Conservation (phyloP, 305 asterid species). For the Lippia alba region DNA sequence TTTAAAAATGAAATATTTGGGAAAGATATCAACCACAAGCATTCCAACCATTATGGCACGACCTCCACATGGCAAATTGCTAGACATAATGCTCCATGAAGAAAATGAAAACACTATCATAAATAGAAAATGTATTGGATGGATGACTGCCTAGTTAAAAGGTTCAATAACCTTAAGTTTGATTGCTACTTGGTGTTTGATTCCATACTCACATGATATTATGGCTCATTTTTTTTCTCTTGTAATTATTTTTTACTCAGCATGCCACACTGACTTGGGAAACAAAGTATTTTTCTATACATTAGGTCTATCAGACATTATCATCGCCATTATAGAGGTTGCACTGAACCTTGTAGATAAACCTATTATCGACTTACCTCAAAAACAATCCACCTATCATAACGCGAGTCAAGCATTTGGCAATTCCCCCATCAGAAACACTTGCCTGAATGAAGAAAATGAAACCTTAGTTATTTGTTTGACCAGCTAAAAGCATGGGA, state of each 20-base stretch:
- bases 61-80: slow-evolving; percentile 2
- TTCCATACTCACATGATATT: slow-evolving; percentile 16
- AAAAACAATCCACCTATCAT: slow-evolving; percentile 88
- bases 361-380: slow-evolving; percentile 60
- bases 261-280: slow-evolving; percentile 10
- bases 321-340: slow-evolving; percentile 20
- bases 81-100: slow-evolving; percentile 17
- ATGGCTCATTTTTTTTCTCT: slow-evolving; percentile 5
- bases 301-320: slow-evolving; percentile 31
- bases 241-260: slow-evolving; percentile 20
- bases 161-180: slow-evolving; percentile 14
- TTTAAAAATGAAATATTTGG: slow-evolving; percentile 4
- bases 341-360: slow-evolving; percentile 25
- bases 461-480: slow-evolving; percentile 30
- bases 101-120: slow-evolving; percentile 23
- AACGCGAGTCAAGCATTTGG: slow-evolving; percentile 76
- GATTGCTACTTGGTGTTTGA: not conserved
- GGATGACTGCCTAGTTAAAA: slow-evolving; percentile 12
- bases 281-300: slow-evolving; percentile 20
- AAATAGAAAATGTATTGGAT: too few species aligned
- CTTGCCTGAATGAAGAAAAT: slow-evolving; percentile 72
- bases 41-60: slow-evolving; percentile 18
- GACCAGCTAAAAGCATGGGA: slow-evolving; percentile 18
- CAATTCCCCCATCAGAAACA: slow-evolving; percentile 83
- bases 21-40: slow-evolving; percentile 15